These are phyloP conservation scores for Zygnema circumcarinatum DNA, from an alignment of 139 green algal genomes.

Conservation along the genomic window DNA sequence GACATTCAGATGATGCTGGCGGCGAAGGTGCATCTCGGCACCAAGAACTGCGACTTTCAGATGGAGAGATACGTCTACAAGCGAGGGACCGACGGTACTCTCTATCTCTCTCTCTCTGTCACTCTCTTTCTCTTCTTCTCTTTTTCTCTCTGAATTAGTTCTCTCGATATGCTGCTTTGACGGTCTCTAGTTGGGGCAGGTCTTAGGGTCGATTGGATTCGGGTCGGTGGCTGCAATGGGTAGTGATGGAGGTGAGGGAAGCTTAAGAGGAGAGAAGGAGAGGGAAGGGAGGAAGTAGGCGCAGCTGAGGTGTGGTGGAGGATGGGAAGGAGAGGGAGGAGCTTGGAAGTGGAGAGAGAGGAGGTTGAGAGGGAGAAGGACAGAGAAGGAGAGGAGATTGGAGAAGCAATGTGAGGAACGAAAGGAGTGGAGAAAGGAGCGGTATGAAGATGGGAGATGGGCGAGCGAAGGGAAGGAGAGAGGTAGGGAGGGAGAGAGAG, in stretches of 20 bases:
- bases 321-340: too few species aligned
- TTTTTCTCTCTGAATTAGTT: not conserved
- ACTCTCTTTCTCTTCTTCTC: not conserved
- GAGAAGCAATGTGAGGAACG: not conserved
- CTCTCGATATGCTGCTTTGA: not conserved
- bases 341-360: not conserved
- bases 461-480: too few species aligned
- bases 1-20: slow-evolving; percentile 95
- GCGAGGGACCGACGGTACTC: slow-evolving; percentile 53
- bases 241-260: too few species aligned
- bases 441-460: not conserved
- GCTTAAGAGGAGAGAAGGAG: too few species aligned
- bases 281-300: too few species aligned
- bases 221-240: too few species aligned
- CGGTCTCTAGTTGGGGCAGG: too few species aligned
- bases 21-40: slow-evolving; percentile 84
- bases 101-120: not conserved
- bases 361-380: not conserved
- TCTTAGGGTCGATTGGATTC: too few species aligned
- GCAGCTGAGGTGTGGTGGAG: too few species aligned
- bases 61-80: slow-evolving; percentile 95
- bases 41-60: slow-evolving; percentile 92
- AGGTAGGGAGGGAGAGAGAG: too few species aligned
- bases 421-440: not conserved
- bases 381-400: not conserved